Evolutionary conservation across 495 filamentous ascomycete species (phyloP).

Genomic region (Lasiosphaeria ovina): DNA sequence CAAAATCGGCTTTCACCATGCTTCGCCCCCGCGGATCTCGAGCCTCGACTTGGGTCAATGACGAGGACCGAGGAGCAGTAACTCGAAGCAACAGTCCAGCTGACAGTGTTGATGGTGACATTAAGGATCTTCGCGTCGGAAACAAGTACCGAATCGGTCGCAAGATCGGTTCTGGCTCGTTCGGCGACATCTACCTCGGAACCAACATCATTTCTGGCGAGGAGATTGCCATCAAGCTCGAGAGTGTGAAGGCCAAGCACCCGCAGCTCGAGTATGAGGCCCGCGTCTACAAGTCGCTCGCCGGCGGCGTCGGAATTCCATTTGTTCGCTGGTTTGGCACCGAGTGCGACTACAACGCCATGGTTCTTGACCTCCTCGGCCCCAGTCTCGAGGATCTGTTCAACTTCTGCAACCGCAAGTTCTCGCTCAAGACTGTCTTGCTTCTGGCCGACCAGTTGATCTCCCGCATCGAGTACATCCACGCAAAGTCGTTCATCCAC

Average conservation of each 20-base stretch:
- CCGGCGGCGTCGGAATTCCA: slow-evolving; percentile 96
- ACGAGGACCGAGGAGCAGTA: too few species aligned
- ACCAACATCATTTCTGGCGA: slow-evolving; percentile 99
- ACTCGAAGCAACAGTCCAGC: too few species aligned
- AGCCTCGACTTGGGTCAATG: too few species aligned
- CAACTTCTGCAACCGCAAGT: slow-evolving; percentile 99
- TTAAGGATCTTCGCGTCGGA: slow-evolving; percentile 94
- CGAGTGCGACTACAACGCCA: slow-evolving; percentile 99
- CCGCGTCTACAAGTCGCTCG: slow-evolving; percentile 98
- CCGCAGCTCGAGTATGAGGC: slow-evolving; percentile 99
- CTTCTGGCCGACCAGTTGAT: slow-evolving; percentile 98
- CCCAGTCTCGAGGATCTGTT: slow-evolving; percentile 99
- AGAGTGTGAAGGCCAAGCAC: slow-evolving; percentile 99
- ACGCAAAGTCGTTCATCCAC: slow-evolving; percentile 99
- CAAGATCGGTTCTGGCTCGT: slow-evolving; percentile 98
- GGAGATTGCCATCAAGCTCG: slow-evolving; percentile 99
- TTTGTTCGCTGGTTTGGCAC: slow-evolving; percentile 99
- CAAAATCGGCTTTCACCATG: neutral
- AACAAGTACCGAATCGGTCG: slow-evolving; percentile 99
- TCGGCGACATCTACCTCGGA: slow-evolving; percentile 98
- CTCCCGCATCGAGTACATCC: slow-evolving; percentile 99
- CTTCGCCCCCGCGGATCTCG: too few species aligned
- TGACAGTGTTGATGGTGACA: too few species aligned
- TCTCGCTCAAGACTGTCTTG: slow-evolving; percentile 98
- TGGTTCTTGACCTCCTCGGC: slow-evolving; percentile 97